A percentile compares a stretch with the other conserved stretches of the same genome.
Evolutionary conservation across 2,329 filamentous ascomycete genomes (phyloP).

Genomic region (Paraphoma sp.): DNA sequence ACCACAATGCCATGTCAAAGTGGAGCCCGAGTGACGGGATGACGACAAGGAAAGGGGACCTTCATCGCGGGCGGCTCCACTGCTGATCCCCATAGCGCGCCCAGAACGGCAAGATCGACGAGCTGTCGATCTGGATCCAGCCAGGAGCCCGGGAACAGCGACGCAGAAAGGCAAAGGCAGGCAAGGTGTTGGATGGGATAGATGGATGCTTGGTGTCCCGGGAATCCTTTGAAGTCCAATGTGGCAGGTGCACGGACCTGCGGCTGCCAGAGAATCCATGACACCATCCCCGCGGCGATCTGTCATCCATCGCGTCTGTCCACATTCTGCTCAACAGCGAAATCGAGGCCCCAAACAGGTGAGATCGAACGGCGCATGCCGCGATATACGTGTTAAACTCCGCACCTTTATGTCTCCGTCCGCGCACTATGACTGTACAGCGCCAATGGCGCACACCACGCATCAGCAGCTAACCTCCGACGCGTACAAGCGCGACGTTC

Average conservation of each 20-base stretch:
- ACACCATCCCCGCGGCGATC: constrained; percentile 24
- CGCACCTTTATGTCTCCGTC: neutral
- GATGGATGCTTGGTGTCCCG: neutral
- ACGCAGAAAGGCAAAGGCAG: neutral
- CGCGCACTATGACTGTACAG: constrained; percentile 12
- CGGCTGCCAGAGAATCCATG: constrained; percentile 7
- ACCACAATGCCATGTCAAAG: constrained; percentile 9
- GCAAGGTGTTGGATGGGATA: neutral
- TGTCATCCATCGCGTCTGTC: neutral
- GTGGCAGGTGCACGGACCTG: constrained; percentile 12
- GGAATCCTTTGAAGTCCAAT: neutral
- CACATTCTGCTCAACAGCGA: neutral
- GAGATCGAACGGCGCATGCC: neutral
- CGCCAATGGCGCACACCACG: neutral
- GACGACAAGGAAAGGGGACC: constrained; percentile 25
- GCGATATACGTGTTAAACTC: neutral
- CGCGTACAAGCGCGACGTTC: constrained; percentile 10
- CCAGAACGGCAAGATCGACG: constrained; percentile 8
- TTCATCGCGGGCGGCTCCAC: constrained; percentile 18
- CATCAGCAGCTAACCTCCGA: constrained; percentile 3
- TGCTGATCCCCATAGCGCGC: constrained; percentile 25
- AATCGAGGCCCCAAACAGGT: neutral
- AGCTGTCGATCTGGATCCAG: constrained; percentile 6
- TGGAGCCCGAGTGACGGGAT: constrained; percentile 21
- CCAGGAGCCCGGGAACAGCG: constrained; percentile 13